Percentiles rank a stretch among this genome's conserved stretches.
Conservation (phyloP, 2,329 filamentous ascomycete genomes). For the Mariannaea elegans region DNA sequence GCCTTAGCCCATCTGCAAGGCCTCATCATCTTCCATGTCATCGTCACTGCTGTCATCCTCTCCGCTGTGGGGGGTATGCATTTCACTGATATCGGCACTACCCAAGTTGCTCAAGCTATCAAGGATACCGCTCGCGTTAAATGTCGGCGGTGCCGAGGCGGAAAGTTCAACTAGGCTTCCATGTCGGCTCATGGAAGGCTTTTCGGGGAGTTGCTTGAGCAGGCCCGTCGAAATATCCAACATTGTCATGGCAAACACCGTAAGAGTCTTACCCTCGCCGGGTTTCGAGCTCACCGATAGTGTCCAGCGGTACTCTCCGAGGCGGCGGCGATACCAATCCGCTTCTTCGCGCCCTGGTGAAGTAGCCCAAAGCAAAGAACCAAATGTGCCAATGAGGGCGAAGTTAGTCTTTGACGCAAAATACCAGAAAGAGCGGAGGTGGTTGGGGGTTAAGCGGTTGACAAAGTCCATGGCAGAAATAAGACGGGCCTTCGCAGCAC, state of each 20-base stretch:
- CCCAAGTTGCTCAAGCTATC: slow-evolving; percentile 54
- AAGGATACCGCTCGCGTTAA: slow-evolving; percentile 47
- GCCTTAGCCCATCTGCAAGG: slow-evolving; percentile 30
- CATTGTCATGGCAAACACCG: slow-evolving; percentile 80
- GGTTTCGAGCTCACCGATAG: slow-evolving; percentile 85
- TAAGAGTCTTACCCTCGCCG: slow-evolving; percentile 64
- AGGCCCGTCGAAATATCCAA: slow-evolving; percentile 76
- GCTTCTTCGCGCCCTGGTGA: slow-evolving; percentile 88
- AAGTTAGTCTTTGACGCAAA: slow-evolving; percentile 91
- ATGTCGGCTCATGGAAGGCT: slow-evolving; percentile 70
- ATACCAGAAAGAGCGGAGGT: slow-evolving; percentile 93
- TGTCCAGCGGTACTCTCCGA: slow-evolving; percentile 95
- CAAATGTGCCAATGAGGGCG: slow-evolving; percentile 93
- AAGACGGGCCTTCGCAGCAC: slow-evolving; percentile 89
- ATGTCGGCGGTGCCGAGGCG: slow-evolving; percentile 43
- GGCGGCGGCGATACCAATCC: slow-evolving; percentile 86
- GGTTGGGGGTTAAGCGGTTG: slow-evolving; percentile 85
- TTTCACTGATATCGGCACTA: slow-evolving; percentile 59
- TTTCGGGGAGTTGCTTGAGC: slow-evolving; percentile 75
- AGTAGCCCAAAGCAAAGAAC: slow-evolving; percentile 87
- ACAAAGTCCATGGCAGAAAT: slow-evolving; percentile 98
- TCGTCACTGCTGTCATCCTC: slow-evolving; percentile 64
- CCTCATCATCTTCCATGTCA: slow-evolving; percentile 59
- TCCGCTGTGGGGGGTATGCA: slow-evolving; percentile 60
- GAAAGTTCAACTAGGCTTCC: slow-evolving; percentile 60